Percentiles rank a stretch among this genome's conserved stretches.
Conservation (phyloP, 73 alveolate species). For the Paramecium bursaria region DNA sequence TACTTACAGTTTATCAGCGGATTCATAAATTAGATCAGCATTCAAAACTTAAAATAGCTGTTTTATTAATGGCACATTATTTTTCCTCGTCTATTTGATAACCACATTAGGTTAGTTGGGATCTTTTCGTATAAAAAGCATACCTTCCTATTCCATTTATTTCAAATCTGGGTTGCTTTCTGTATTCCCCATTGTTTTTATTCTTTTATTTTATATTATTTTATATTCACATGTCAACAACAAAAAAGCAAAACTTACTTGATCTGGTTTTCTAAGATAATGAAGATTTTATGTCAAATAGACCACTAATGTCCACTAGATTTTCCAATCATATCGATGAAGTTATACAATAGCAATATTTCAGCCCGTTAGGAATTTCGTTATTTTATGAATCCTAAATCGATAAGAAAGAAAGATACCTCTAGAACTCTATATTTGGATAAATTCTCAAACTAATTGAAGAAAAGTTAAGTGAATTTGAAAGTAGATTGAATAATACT, state of each 20-base stretch:
- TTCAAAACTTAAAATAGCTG: neutral
- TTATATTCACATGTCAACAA: no score
- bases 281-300: neutral
- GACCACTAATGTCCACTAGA: neutral
- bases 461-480: slow-evolving; percentile 24
- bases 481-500: slow-evolving; percentile 19
- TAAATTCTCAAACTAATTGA: slow-evolving; percentile 12
- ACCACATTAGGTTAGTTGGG: slow-evolving; percentile 15
- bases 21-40: slow-evolving; percentile 30
- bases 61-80: slow-evolving; percentile 8
- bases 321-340: neutral
- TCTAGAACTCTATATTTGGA: neutral
- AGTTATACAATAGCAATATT: neutral
- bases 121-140: no score
- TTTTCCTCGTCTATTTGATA: neutral
- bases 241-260: neutral
- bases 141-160: no score
- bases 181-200: neutral
- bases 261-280: neutral
- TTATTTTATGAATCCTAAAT: neutral
- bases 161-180: no score
- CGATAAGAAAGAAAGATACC: neutral
- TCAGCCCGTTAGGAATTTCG: slow-evolving; percentile 17
- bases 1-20: slow-evolving; percentile 22
- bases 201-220: no score